Percentiles rank a stretch among this genome's conserved stretches.
These are phyloP conservation scores for Cruciata laevipes DNA, from an alignment of 257 asterid genomes.

Conservation along the genomic window DNA sequence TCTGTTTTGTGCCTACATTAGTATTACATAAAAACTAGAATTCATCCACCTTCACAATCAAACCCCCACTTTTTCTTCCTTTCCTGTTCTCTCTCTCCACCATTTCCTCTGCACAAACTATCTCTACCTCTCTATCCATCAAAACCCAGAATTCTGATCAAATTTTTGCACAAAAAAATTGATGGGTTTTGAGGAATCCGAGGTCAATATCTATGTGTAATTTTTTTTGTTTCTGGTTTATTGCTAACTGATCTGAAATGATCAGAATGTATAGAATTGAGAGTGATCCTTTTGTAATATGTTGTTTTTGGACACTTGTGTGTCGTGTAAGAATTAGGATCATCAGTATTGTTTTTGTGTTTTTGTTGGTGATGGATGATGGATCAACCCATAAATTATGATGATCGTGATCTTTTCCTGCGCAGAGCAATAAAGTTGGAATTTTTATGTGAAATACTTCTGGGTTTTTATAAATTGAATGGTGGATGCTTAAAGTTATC, in stretches of 20 bases:
- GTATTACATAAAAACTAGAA: constrained; percentile 8
- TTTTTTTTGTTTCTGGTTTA: constrained; percentile 17
- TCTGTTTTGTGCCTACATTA: constrained; percentile 13
- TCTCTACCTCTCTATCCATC: constrained; percentile 25
- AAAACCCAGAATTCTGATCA: constrained; percentile 25
- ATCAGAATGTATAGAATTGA: constrained; percentile 39
- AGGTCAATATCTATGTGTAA: constrained; percentile 43
- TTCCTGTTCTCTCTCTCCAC: constrained; percentile 12
- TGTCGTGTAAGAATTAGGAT: constrained; percentile 8
- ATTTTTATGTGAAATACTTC: constrained; percentile 35
- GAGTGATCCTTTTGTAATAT: constrained; percentile 19
- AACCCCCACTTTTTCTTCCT: constrained; percentile 8
- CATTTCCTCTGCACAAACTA: constrained; percentile 22
- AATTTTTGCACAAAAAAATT: constrained; percentile 21
- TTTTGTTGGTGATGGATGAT: constrained; percentile 17
- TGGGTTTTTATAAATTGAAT: constrained; percentile 14
- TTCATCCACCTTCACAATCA: constrained; percentile 29
- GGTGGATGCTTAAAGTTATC: constrained; percentile 11
- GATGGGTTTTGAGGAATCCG: constrained; percentile 55
- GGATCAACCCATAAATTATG: constrained; percentile 25
- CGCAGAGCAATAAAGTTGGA: constrained; percentile 29
- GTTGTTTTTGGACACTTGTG: constrained; percentile 20
- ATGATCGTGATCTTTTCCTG: constrained; percentile 18
- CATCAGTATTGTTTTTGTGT: constrained; percentile 27
- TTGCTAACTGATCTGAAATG: constrained; percentile 43